Conservation (phyloP, 768 basidiomycete genomes). For the Tylopilus felleus region DNA sequence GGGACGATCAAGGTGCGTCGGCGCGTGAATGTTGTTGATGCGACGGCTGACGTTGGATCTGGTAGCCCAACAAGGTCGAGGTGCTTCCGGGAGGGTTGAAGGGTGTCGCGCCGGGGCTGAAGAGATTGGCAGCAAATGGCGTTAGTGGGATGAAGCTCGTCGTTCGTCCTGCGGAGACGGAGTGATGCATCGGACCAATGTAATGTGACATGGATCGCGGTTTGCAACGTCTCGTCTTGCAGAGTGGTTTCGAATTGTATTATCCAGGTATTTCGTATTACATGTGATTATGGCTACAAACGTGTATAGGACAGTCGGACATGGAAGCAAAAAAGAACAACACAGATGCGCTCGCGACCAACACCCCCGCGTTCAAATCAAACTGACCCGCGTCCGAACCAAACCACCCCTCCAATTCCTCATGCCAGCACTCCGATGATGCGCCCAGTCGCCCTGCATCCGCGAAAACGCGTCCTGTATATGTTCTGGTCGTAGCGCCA, state of each 20-base stretch:
- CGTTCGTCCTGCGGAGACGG: slow-evolving; percentile 19
- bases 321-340: neutral
- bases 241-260: too few relatives aligned
- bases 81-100: slow-evolving; percentile 36
- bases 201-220: too few relatives aligned
- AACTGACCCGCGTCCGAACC: slow-evolving; percentile 70
- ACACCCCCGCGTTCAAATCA: slow-evolving; percentile 49
- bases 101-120: slow-evolving; percentile 32
- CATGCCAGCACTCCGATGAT: slow-evolving; percentile 81
- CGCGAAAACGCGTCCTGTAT: slow-evolving; percentile 88
- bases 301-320: neutral
- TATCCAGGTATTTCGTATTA: too few relatives aligned
- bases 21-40: neutral
- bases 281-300: neutral
- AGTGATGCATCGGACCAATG: neutral
- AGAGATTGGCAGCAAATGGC: slow-evolving; percentile 24
- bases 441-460: slow-evolving; percentile 86
- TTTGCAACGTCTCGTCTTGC: too few relatives aligned
- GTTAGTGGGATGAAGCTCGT: slow-evolving; percentile 43
- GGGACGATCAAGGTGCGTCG: slow-evolving; percentile 16
- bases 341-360: too few relatives aligned
- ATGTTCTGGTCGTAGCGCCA: slow-evolving; percentile 76
- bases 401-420: slow-evolving; percentile 87
- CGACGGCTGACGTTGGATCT: neutral
- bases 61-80: slow-evolving; percentile 36